Evolutionary conservation across 2,329 filamentous ascomycete species (phyloP).

Genomic region (Stromatinia cepivora): DNA sequence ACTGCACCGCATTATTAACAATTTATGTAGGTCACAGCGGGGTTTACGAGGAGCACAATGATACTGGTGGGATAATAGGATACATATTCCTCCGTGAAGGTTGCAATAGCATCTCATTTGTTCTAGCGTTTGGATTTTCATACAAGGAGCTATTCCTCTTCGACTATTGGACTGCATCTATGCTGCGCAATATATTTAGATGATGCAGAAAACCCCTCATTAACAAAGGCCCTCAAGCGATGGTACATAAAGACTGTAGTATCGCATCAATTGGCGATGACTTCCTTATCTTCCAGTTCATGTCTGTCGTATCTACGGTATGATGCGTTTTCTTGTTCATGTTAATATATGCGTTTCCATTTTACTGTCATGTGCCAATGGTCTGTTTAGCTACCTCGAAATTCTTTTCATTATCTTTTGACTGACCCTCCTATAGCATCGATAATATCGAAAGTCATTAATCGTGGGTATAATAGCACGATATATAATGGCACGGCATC

Average conservation of each 20-base stretch:
- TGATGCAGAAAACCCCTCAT: background rate
- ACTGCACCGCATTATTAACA: background rate
- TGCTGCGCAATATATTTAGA: background rate
- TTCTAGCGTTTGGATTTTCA: background rate
- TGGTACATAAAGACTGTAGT: conserved; percentile 13
- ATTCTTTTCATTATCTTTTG: background rate
- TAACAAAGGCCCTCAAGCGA: background rate
- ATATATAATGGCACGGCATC: background rate
- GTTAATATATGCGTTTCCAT: conserved; percentile 9
- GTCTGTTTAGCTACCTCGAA: background rate
- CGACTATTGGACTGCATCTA: background rate
- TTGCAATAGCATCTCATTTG: background rate
- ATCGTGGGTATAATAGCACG: background rate
- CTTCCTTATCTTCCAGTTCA: background rate
- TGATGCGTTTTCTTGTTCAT: conserved; percentile 9
- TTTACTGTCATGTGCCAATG: conserved; percentile 18
- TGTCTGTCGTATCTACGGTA: background rate
- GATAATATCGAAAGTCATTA: background rate
- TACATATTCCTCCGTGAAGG: background rate
- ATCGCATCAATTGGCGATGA: background rate
- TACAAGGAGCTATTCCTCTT: background rate
- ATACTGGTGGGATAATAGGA: background rate
- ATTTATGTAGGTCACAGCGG: background rate
- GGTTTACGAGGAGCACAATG: background rate
- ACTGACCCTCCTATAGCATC: background rate